Evolutionary conservation across 192 early-diverging fungal species (phyloP).

Genomic region (Coemansia brasiliensis): DNA sequence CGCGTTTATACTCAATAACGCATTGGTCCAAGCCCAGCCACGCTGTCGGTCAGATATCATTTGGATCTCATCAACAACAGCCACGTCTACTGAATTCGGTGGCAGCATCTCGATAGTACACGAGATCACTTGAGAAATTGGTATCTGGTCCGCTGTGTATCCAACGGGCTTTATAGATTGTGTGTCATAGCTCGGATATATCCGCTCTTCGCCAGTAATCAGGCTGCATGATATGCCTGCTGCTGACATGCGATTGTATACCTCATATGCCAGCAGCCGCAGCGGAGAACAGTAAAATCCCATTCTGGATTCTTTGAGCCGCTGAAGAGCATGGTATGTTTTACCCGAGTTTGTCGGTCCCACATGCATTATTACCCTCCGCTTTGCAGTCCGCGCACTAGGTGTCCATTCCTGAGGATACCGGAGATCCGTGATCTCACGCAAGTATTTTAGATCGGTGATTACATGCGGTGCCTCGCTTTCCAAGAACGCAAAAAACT

Average conservation of each 20-base stretch:
- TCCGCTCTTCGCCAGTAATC: conserved; percentile 88
- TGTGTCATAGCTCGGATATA: conserved; percentile 55
- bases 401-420: conserved; percentile 81
- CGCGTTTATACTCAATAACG: conserved; percentile 77
- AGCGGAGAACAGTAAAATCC: conserved; percentile 91
- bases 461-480: conserved; percentile 44
- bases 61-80: conserved; percentile 97
- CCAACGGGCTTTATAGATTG: conserved; percentile 18
- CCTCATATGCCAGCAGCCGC: conserved; percentile 89
- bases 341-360: conserved; percentile 99
- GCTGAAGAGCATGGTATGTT: conserved; percentile 82
- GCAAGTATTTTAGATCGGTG: conserved; percentile 53
- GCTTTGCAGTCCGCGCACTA: conserved; percentile 68
- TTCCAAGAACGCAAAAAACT: conserved; percentile 54
- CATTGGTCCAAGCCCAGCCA: conserved; percentile 96
- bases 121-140: conserved; percentile 57
- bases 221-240: conserved; percentile 78
- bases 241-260: conserved; percentile 80
- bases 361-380: conserved; percentile 88
- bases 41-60: conserved; percentile 84
- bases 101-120: conserved; percentile 93
- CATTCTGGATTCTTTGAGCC: conserved; percentile 58
- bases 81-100: conserved; percentile 64
- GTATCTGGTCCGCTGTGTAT: conserved; percentile 12
- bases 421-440: conserved; percentile 70